Evolutionary conservation across 768 basidiomycete genomes (phyloP), one percentile per base, ranked within the genome.

Genomic region (Hygrophoropsis aurantiaca): DNA sequence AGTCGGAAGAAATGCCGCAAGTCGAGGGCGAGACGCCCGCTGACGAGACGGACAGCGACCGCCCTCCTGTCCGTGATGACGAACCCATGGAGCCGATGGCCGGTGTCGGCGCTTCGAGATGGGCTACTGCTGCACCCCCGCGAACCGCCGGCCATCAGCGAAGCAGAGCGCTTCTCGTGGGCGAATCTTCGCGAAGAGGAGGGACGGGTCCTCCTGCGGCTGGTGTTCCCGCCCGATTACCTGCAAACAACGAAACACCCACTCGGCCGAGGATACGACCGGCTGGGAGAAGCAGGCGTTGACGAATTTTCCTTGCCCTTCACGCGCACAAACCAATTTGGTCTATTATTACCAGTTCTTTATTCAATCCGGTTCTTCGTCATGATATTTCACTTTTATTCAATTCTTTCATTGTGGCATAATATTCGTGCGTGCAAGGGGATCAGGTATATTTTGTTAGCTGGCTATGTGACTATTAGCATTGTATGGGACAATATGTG

Each of bases 221-320:
- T 2, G 64, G 68, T 34, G 58, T 65, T 44, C 70, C 72, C 36
- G 62, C 68, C 33, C 66, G 61, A 16, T 42, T 72, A 13, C 68
- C 67, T 19, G 41, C 66, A 20, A 69, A 58, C 43, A 74, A 78
- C 47, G 81, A 84, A 57, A 82, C 82, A 1, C 83, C 84, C 30
- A 84, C 84, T 19, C 71, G 81, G 46, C 81, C 82, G 16, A 75
- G 83, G 46, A 67, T 73, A 62, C 75, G 78, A 53, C 67, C 66
- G 34, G 61, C 62, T 18, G 62, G 65, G 35, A 65, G 68, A 51
- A 73, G 79, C 38, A 68, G 76, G 65, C 78, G 81, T 55, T 81
- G 68, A 61, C 51, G 34, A 20, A 26, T 30, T 13, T 7, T 13
- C 27, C 27, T 13, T 30, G 6, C 27, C 27, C 27, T 30, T 30